Base-by-base conservation (phyloP, 2,329 filamentous ascomycete species). In the Aspergillus sp. region DNA sequence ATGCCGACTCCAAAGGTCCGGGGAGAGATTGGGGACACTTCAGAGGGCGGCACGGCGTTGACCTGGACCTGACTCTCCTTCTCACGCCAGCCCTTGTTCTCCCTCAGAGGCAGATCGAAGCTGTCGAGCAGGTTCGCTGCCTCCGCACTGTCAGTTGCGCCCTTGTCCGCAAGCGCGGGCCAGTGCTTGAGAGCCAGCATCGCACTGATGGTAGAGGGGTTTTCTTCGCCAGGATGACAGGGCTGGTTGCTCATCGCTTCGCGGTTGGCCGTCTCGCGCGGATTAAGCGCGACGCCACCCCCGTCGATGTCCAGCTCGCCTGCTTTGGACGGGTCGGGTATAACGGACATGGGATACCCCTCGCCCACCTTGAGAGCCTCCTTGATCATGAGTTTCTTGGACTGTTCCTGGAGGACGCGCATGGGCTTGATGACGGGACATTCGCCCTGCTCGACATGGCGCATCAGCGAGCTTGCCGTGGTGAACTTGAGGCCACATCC, bases 371-470 rank as follows among this genome's bases (percentile, higher is more conserved):
- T 52, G 2, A 71, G 61, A 1, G 59, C 65, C 44, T 66, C 66
- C 50, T 69, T 74, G 48, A 78, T 65, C 38, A 83, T 69, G 29
- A 74, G 64, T 59, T 80, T 83, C 62, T 81, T 77, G 14, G 77
- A 71, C 19, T 81, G 72, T 44, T 78, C 71, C n/a, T 71, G 71
- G 14, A 73, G 64, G 54, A 84, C 81, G 11, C 78, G 68, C 0
- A 64, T 53, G 1, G 69, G 58, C 2, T 57, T 60, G 55, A 84
- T 78, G 2, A 64, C 65, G 0, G 57, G 45, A 61, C 83, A 86
- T 32, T 77, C 64, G 17, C 76, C 76, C 9, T 73, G 70, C 59
- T 86, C 82, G 17, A 85, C 73, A 58, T 86, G 83, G 14, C 68
- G 67, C 52, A 85, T 77, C 36, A 84, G 65, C 4, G 71, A 69